Base-by-base conservation (phyloP, 1,284 basidiomycete species). In the Ceratobasidium sp. region DNA sequence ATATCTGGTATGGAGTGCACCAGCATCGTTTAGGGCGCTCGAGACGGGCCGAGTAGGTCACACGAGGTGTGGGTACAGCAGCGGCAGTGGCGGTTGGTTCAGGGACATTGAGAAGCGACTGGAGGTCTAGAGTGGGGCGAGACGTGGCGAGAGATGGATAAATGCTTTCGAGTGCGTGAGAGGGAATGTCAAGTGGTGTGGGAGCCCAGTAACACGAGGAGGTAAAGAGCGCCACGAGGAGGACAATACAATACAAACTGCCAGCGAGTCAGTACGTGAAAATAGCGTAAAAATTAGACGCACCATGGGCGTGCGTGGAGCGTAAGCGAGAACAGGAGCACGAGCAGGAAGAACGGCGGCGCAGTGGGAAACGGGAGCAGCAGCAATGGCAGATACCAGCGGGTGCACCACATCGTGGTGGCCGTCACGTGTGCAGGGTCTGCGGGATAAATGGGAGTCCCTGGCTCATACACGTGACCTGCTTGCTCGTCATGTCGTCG, bases 181-280 rank as follows among this genome's bases (percentile, higher is more conserved):
- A 60, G 54, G 62, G 40, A 43, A 70, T 53, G 58, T 60, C 69
- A 54, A 55, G 43, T 12, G 89, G 84, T 53, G 91, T 84, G 20
- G 91, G 88, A 71, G 91, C 89, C 91, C 91, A 92, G 77, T 92
- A 92, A 76, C 91, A 93, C 12, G 91, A 90, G 15, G 91, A 90
- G 72, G 91, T 82, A 77, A 92, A 92, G 60, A 92, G 82, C 15
- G 91, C 89, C 0, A 86, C 83, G 20, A 93, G 85, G 22, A 93
- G 82, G 25, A 91, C 82, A 68, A 92, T 88, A 82, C 91, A 93
- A 77, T 93, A 93, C 76, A 92, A 90, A 74, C 91, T 92, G 70
- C 17, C 45, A 22, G 49, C 65, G 22, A 25, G 49, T 13, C 25
- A 58, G 31, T 38, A 15, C n/a, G 29, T 47, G 50, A 71, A 73